Evolutionary conservation across 441 rosid genomes (phyloP).

Genomic region (Rhodomyrtus psidioides): DNA sequence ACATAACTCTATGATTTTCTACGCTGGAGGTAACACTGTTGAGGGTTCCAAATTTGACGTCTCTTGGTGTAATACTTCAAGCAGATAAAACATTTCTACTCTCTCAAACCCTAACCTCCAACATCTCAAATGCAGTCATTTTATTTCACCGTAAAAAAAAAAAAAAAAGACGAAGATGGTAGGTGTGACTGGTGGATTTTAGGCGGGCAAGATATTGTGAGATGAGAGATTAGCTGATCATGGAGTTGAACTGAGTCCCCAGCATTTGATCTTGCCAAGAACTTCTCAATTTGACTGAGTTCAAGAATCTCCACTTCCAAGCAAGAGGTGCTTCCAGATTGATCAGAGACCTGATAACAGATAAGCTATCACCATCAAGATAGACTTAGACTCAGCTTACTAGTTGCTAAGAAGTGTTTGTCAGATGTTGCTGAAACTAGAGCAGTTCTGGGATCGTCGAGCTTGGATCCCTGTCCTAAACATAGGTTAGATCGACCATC

Average conservation of each 20-base stretch:
- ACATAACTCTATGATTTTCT: no score
- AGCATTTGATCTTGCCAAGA: background rate
- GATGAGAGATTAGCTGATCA: background rate
- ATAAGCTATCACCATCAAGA: background rate
- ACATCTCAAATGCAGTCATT: background rate
- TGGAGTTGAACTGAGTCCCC: background rate
- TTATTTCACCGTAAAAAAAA: no score
- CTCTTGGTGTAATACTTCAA: no score
- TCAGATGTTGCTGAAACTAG: background rate
- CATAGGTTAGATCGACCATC: background rate
- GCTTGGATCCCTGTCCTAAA: rapidly evolving
- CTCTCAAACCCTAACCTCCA: no score
- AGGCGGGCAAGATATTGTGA: background rate
- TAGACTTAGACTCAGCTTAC: background rate
- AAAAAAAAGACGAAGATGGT: no score
- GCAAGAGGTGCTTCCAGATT: background rate
- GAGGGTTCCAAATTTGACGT: no score
- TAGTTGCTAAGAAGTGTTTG: background rate
- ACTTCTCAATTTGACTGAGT: background rate
- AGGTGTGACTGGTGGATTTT: background rate
- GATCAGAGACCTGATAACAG: background rate
- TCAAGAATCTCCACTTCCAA: background rate
- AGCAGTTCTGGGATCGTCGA: rapidly evolving
- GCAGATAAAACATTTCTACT: no score
- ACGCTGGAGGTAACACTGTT: no score